These are phyloP conservation scores for Hyphodiscus sp. DNA, from an alignment of 2,329 filamentous ascomycete species.

Conservation along the genomic window DNA sequence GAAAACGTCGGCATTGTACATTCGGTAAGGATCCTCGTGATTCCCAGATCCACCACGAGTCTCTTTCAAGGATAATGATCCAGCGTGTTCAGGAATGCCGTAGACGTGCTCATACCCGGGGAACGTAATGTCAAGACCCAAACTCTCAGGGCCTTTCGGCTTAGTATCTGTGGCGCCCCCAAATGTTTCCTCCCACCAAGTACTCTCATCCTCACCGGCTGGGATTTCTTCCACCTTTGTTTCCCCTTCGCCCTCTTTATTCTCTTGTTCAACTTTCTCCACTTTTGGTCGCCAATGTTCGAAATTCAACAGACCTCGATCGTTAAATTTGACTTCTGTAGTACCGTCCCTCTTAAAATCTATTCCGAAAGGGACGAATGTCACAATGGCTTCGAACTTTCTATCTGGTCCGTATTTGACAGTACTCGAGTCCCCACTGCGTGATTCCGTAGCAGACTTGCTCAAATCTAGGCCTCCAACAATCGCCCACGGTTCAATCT, in stretches of 20 bases:
- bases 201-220: conserved; percentile 68
- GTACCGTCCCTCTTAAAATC: conserved; percentile 80
- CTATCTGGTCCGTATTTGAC: conserved; percentile 72
- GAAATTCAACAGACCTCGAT: conserved; percentile 82
- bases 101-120: conserved; percentile 87
- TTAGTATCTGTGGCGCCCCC: conserved; percentile 94
- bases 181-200: conserved; percentile 97
- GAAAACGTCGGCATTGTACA: conserved; percentile 97
- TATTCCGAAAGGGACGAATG: conserved; percentile 73
- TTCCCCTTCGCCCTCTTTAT: conserved; percentile 37
- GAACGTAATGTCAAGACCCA: conserved; percentile 88
- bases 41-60: conserved; percentile 84
- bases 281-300: conserved; percentile 93
- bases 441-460: conserved; percentile 61
- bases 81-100: conserved; percentile 89
- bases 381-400: conserved; percentile 76
- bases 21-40: conserved; percentile 80
- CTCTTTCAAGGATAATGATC: conserved; percentile 79
- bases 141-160: conserved; percentile 87
- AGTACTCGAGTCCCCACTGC: conserved; percentile 62
- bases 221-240: conserved; percentile 28
- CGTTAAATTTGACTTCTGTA: conserved; percentile 82
- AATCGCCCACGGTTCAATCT: conserved; percentile 78
- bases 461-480: conserved; percentile 74
- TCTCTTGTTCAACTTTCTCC: conserved; percentile 41